Percentiles rank a stretch among this genome's conserved stretches.
These are phyloP conservation scores for Coriolopsis trogii DNA, from an alignment of 1,284 basidiomycete species.

Conservation along the genomic window DNA sequence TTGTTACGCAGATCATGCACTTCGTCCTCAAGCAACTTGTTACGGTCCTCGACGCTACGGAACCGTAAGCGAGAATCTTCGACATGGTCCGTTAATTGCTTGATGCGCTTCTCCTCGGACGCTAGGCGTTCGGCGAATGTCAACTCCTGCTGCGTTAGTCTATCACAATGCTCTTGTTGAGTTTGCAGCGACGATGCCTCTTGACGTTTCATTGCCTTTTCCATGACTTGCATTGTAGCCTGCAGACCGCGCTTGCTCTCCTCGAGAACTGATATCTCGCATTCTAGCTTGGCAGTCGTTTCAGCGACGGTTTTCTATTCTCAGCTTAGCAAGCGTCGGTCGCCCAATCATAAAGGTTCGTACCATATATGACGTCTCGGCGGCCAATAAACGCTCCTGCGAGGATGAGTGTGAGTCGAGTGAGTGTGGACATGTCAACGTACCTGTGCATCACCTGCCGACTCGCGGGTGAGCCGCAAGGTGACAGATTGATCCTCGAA, in stretches of 20 bases:
- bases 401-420: neutral
- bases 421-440: neutral
- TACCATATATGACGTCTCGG: slow-evolving; percentile 34
- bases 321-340: neutral
- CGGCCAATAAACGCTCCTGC: slow-evolving; percentile 37
- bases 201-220: slow-evolving; percentile 20
- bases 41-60: slow-evolving; percentile 17
- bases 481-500: slow-evolving; percentile 59
- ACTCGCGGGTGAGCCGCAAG: slow-evolving; percentile 53
- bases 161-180: slow-evolving; percentile 25
- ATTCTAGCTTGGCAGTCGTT: slow-evolving; percentile 21
- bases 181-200: slow-evolving; percentile 13
- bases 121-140: slow-evolving; percentile 13
- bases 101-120: slow-evolving; percentile 21
- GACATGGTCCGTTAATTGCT: slow-evolving; percentile 24
- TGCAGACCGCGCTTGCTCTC: slow-evolving; percentile 30
- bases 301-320: slow-evolving; percentile 28
- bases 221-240: slow-evolving; percentile 21
- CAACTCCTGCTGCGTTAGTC: slow-evolving; percentile 19
- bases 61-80: slow-evolving; percentile 17
- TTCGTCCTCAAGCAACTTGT: slow-evolving; percentile 18
- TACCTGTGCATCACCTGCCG: slow-evolving; percentile 58
- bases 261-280: slow-evolving; percentile 29
- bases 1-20: slow-evolving; percentile 23
- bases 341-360: slow-evolving; percentile 2